Conservation (phyloP, 1,284 basidiomycete genomes). For the Laetiporus sulphureus region DNA sequence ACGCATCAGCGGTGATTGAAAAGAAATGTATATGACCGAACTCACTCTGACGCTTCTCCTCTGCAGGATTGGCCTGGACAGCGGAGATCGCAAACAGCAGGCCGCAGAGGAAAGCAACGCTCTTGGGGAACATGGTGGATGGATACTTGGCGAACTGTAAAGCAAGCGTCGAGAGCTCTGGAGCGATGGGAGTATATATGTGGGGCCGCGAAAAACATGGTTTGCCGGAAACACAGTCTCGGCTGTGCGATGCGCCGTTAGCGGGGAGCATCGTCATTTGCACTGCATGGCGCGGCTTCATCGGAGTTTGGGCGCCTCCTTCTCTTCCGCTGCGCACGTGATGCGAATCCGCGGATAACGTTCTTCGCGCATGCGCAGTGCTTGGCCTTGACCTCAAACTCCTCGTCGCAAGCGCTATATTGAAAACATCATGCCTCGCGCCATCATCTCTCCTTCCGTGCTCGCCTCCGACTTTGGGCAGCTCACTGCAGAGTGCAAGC, state of each 20-base stretch:
- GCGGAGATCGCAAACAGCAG: constrained; percentile 11
- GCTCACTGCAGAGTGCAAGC: constrained; percentile 84
- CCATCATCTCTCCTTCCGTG: constrained; percentile 88
- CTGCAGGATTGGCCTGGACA: constrained; percentile 4
- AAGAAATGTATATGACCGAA: background rate
- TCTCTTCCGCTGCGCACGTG: too few relatives aligned
- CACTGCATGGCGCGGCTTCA: too few relatives aligned
- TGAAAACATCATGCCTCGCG: constrained; percentile 56
- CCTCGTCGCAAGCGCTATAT: background rate
- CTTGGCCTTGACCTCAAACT: too few relatives aligned
- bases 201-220: too few relatives aligned
- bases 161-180: background rate
- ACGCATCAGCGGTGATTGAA: background rate
- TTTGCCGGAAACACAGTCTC: too few relatives aligned
- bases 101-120: constrained; percentile 9
- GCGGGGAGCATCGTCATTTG: too few relatives aligned
- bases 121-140: constrained; percentile 14
- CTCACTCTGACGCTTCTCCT: constrained; percentile 22
- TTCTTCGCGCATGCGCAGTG: too few relatives aligned
- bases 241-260: too few relatives aligned
- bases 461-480: constrained; percentile 94
- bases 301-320: too few relatives aligned
- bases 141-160: background rate
- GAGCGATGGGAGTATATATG: background rate
- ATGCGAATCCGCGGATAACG: too few relatives aligned